Base-by-base conservation (phyloP, 345 rosid species). In the Citrus inodora region DNA sequence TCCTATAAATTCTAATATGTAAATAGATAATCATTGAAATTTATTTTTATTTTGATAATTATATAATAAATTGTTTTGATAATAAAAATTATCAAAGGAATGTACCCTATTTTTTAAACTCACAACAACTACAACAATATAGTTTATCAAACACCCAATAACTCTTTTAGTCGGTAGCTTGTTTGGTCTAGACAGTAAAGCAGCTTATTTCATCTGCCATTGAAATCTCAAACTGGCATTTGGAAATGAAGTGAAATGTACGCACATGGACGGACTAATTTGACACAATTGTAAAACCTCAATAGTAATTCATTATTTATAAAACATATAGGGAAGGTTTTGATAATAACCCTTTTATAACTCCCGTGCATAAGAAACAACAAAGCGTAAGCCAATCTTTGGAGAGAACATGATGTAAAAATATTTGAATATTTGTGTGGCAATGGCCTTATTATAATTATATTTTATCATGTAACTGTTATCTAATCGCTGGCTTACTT, bases 51-150 rank as follows among this genome's bases (percentile, higher is more conserved):
- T 13, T 46, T 46, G 4, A 1, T 46, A 46, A 46, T 13, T 46
- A 46, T 46, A 11, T 13, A 13, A 46, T 46, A 46, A 46, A 46
- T 0, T 1, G 2, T 0, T 42, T 42, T 42, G 0, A 42, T 42
- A 11, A 42, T 42, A 42, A 42, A 42, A 42, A 2, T 11, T 13
- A 13, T 13, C 1, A 11, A 46, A 46, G 0, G 5, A 1, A 46
- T 13, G 0, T 46, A 46, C 0, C 2, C 0, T 46, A 13, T 3
- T 3, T 46, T 46, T 46, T 2, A 46, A 46, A 46, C 0, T 42
- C 1, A 46, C 0, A 1, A 0, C 17, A 46, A 46, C 1, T 0
- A 46, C 1, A 46, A 13, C 0, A 11, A 46, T 46, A 46, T 3
- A 46, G 0, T 13, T 46, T 46, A 10, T 3, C 16, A 46, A 46